Conservation (phyloP, 495 filamentous ascomycete species). For the Neurospora cerealis region DNA sequence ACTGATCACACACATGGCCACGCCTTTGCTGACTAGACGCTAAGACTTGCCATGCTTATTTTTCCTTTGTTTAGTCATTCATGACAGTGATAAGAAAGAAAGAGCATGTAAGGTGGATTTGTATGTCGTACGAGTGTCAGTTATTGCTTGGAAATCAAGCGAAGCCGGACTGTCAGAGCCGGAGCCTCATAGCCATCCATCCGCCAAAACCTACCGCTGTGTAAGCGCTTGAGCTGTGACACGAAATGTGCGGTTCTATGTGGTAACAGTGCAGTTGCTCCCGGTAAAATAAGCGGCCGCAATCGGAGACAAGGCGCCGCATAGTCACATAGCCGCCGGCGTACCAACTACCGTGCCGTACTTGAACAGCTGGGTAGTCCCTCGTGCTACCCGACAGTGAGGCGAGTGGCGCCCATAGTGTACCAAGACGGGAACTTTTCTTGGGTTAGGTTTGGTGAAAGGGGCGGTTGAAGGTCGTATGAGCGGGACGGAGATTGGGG, state of each 20-base stretch:
- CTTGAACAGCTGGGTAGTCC: background rate
- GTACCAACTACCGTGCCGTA: background rate
- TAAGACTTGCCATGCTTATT: background rate
- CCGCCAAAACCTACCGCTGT: background rate
- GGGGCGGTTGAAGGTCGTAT: background rate
- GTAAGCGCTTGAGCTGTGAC: background rate
- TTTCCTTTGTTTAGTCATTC: background rate
- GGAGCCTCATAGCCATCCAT: background rate
- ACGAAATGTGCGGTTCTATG: background rate
- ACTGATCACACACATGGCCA: background rate
- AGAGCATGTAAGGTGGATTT: background rate
- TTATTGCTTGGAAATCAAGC: background rate
- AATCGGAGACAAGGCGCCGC: background rate
- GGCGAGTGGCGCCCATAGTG: too few relatives aligned
- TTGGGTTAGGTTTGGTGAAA: background rate
- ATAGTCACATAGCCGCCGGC: background rate
- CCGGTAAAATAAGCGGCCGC: background rate
- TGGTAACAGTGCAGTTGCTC: background rate
- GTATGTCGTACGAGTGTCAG: background rate
- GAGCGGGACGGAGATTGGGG: background rate
- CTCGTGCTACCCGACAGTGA: background rate
- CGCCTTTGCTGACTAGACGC: background rate
- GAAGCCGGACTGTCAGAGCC: background rate
- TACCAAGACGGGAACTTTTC: background rate
- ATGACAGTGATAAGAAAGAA: background rate